A percentile compares a stretch with the other conserved stretches of the same genome.
Evolutionary conservation across 1,284 basidiomycete species (phyloP).

Genomic region (Singerocomus inundabilis): DNA sequence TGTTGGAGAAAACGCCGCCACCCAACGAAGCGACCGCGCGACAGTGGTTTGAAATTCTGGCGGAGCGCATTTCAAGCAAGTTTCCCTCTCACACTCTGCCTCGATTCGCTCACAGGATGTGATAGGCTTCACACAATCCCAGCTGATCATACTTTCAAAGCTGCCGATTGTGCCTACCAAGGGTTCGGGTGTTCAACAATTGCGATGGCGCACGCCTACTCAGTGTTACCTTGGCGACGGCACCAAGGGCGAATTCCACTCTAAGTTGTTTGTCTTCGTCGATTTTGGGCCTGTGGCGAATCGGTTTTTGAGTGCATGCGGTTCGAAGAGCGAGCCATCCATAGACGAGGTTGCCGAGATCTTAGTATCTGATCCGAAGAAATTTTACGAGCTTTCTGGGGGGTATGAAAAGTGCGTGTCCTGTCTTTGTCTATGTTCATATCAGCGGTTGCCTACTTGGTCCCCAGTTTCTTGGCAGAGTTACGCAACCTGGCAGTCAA

Average conservation of each 20-base stretch:
- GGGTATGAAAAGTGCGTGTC: constrained; percentile 58
- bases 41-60: constrained; percentile 77
- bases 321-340: constrained; percentile 86
- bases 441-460: not conserved
- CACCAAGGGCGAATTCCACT: constrained; percentile 57
- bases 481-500: no score
- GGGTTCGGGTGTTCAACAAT: constrained; percentile 26
- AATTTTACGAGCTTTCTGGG: constrained; percentile 68
- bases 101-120: not conserved
- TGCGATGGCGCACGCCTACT: constrained; percentile 55
- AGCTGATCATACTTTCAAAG: constrained; percentile 41
- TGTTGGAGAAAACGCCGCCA: constrained; percentile 63
- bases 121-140: constrained; percentile 25
- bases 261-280: constrained; percentile 83
- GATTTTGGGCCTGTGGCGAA: constrained; percentile 87
- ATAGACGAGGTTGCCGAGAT: constrained; percentile 75
- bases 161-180: constrained; percentile 56
- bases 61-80: constrained; percentile 68
- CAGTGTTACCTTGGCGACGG: constrained; percentile 69
- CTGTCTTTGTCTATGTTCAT: not conserved
- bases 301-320: constrained; percentile 82
- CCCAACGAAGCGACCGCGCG: constrained; percentile 50
- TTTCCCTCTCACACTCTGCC: not conserved
- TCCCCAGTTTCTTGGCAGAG: constrained; percentile 30
- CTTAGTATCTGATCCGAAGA: constrained; percentile 60